Evolutionary conservation across 2,329 filamentous ascomycete species (phyloP).

Genomic region (Diaporthe sp.): DNA sequence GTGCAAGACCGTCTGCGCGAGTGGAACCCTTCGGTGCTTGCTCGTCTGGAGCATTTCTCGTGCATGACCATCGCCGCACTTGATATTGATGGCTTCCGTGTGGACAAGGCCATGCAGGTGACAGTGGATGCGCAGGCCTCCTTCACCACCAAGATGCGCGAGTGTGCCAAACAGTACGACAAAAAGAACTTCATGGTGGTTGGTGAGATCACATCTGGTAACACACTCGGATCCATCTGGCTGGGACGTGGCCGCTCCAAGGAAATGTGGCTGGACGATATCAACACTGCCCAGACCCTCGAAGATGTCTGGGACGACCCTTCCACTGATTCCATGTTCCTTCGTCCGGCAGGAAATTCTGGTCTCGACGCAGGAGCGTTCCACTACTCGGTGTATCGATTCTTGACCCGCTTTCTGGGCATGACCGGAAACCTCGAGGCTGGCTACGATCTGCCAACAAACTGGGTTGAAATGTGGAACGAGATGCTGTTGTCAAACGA

Average conservation of each 20-base stretch:
- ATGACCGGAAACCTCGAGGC: conserved; percentile 50
- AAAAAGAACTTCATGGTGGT: conserved; percentile 75
- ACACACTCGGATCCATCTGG: conserved; percentile 71
- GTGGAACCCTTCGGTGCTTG: conserved; percentile 70
- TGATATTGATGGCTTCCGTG: conserved; percentile 75
- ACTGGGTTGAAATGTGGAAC: conserved; percentile 66
- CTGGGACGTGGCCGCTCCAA: conserved; percentile 70
- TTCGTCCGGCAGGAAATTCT: conserved; percentile 69
- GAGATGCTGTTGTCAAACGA: conserved; percentile 71
- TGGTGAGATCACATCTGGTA: conserved; percentile 74
- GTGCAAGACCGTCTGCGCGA: conserved; percentile 76
- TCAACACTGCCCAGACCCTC: conserved; percentile 40
- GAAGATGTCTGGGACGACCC: conserved; percentile 38
- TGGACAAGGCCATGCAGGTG: conserved; percentile 73
- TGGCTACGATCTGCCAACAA: conserved; percentile 49
- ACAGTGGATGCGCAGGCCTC: conserved; percentile 71
- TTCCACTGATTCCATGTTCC: conserved; percentile 53
- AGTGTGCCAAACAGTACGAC: conserved; percentile 66
- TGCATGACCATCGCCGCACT: conserved; percentile 72
- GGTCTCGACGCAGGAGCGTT: conserved; percentile 60
- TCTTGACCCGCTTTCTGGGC: conserved; percentile 49
- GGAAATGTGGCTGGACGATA: conserved; percentile 41
- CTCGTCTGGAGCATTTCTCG: conserved; percentile 70
- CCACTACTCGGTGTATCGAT: conserved; percentile 52
- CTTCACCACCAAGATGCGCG: conserved; percentile 67